Evolutionary conservation across 257 asterid genomes (phyloP), one percentile per base, ranked within the genome.

Genomic region (Eucommia ulmoides): DNA sequence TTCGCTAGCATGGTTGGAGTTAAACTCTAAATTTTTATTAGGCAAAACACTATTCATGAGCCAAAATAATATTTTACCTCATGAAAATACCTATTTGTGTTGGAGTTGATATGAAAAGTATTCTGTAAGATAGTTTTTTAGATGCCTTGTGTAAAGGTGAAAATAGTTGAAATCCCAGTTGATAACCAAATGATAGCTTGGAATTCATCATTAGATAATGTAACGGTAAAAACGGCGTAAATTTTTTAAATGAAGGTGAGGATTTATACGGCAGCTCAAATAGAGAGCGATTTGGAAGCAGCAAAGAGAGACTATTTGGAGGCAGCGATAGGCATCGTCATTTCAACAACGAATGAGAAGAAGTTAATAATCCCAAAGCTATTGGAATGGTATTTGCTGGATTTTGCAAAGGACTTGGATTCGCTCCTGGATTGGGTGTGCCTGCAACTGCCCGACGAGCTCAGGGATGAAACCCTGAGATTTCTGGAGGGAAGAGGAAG

Each of bases 381-480:
- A 45, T 58, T 87, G 45, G 95, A 83, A 23, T 83, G 88, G 97
- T 87, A 83, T 59, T 67, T 87, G 35, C 88, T 87, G 0, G 93
- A 83, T 59, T 87, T 87, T 50, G 94, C 91, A 0, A 83, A 87
- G 73, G 84, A 87, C 56, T 62, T 81, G 68, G 85, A 81, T 17
- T 67, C 79, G 6, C 64, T 87, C 59, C 71, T 87, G 6, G 95
- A 78, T 62, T 83, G 95, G 97, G 51, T 81, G 42, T 83, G 83
- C 67, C 58, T 83, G 72, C 91, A 83, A 74, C 72, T 87, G n/a
- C 88, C 88, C 3, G 72, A 75, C 20, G 74, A 69, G 23, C 78
- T 71, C 6, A 64, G 86, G 51, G 67, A 61, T 19, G 69, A 64
- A 63, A 74, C 78, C 17, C 47, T 80, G 6, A 55, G 65, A 33